Conservation (phyloP, 2,329 filamentous ascomycete species). For the Ophiocordyceps camponoti-rufipedis region DNA sequence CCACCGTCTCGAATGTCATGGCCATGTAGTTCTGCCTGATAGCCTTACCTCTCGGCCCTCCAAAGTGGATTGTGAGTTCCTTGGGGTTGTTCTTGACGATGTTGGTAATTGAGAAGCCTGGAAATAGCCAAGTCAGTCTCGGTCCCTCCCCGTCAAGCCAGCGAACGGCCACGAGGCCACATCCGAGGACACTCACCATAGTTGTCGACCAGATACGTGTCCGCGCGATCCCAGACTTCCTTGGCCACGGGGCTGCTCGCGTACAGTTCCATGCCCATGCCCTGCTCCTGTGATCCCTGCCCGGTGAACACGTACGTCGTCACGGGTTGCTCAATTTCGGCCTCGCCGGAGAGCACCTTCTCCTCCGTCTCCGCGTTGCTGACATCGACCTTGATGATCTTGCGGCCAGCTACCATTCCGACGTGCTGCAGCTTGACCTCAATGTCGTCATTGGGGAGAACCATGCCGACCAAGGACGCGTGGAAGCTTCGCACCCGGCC, state of each 20-base stretch:
- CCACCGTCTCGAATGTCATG: slow-evolving; percentile 99
- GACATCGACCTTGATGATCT: slow-evolving; percentile 98
- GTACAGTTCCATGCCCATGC: slow-evolving; percentile 99
- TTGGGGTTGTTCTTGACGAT: slow-evolving; percentile 99
- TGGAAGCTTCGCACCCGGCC: slow-evolving; percentile 96
- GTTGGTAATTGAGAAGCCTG: slow-evolving; percentile 89
- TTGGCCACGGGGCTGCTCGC: slow-evolving; percentile 82
- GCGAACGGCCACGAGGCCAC: background rate
- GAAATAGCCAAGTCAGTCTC: background rate
- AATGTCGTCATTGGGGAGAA: slow-evolving; percentile 87
- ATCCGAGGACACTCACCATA: slow-evolving; percentile 48
- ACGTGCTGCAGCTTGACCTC: slow-evolving; percentile 91
- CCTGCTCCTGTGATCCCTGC: slow-evolving; percentile 95
- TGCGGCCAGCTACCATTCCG: slow-evolving; percentile 93
- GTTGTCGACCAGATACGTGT: slow-evolving; percentile 96
- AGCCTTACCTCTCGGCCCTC: slow-evolving; percentile 87
- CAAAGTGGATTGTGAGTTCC: slow-evolving; percentile 95
- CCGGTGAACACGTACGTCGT: slow-evolving; percentile 97
- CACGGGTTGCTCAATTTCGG: slow-evolving; percentile 92
- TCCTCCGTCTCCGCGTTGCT: slow-evolving; percentile 92
- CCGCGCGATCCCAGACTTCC: slow-evolving; percentile 94
- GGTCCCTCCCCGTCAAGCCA: no score
- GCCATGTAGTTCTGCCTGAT: slow-evolving; percentile 99
- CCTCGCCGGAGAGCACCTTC: slow-evolving; percentile 87
- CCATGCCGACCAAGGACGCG: slow-evolving; percentile 94